A percentile compares a stretch with the other conserved stretches of the same genome.
Evolutionary conservation across 805 yeast genomes (phyloP).

Genomic region (Wickerhamiella slavikovae): DNA sequence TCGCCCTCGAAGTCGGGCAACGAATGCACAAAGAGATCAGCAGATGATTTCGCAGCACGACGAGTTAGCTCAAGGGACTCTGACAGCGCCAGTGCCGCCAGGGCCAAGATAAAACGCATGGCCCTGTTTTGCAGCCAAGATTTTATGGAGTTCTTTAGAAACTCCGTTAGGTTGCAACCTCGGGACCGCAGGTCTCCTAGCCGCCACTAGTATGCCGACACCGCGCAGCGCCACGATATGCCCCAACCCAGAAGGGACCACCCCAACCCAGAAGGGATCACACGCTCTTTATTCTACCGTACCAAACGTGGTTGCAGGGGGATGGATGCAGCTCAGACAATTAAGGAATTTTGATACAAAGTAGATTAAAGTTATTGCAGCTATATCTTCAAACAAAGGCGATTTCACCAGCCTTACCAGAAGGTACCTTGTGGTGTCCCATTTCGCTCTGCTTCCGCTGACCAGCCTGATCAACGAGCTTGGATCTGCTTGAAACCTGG

Average conservation of each 20-base stretch:
- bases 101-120: not conserved
- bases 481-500: conserved; percentile 2
- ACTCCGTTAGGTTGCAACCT: too few relatives aligned
- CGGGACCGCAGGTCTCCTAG: too few relatives aligned
- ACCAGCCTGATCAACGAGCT: conserved; percentile 11
- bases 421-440: conserved; percentile 9
- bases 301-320: too few relatives aligned
- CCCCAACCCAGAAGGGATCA: too few relatives aligned
- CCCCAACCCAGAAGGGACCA: too few relatives aligned
- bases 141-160: too few relatives aligned
- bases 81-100: not conserved
- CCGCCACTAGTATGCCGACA: too few relatives aligned
- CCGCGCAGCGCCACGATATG: too few relatives aligned
- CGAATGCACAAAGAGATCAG: conserved; percentile 12
- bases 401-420: conserved; percentile 15
- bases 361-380: not conserved
- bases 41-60: conserved; percentile 1
- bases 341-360: conserved; percentile 1
- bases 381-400: conserved; percentile 13
- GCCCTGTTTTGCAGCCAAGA: too few relatives aligned
- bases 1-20: conserved; percentile 16
- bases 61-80: not conserved
- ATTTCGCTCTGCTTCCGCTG: conserved; percentile 16
- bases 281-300: too few relatives aligned
- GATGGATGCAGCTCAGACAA: conserved; percentile 2